Base-by-base conservation (phyloP, 1,284 basidiomycete genomes). In the Omphalotus olearius region DNA sequence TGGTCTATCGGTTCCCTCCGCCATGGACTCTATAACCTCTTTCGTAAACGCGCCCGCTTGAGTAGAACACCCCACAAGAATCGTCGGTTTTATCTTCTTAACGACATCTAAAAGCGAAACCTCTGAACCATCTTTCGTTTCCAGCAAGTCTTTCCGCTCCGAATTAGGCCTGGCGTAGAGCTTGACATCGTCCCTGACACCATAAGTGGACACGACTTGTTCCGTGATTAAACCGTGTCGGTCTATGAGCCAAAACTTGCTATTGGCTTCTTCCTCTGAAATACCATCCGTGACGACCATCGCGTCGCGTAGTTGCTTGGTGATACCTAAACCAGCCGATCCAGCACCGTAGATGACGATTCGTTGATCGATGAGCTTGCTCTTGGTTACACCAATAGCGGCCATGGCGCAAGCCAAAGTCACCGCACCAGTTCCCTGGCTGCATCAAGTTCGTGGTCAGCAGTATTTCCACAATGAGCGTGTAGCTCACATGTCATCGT, bases 351-450 rank as follows among this genome's bases (percentile, higher is more conserved):
- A 90, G 48, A 93, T 76, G 52, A 92, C 72, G 63, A 85, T 83
- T 5, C 88, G 79, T 65, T 93, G 91, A 58, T 91, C 87, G 9
- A 75, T 69, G 25, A 93, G 75, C 56, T 72, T 78, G 50, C 70
- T 69, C 61, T 83, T 83, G 17, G 85, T 88, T n/a, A 91, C 83
- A 26, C 83, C 81, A 53, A 88, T 78, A 3, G 86, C 88, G 0
- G 88, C 77, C 74, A 88, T 83, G 38, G 90, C 66, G n/a, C 81
- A 82, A 0, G 88, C 80, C n/a, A 92, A 77, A 0, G 89, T 86
- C 13, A 93, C 89, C 0, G 90, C 90, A 2, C 91, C 90, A 1
- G 91, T 93, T 11, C 91, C 91, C 70, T 93, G 90, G 41, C 88
- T 90, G 61, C 63, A 39, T 13, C 23, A 50, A 38, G 20, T 52